Base-by-base conservation (phyloP, 495 filamentous ascomycete species). In the Penicillium macrosclerotiorum region DNA sequence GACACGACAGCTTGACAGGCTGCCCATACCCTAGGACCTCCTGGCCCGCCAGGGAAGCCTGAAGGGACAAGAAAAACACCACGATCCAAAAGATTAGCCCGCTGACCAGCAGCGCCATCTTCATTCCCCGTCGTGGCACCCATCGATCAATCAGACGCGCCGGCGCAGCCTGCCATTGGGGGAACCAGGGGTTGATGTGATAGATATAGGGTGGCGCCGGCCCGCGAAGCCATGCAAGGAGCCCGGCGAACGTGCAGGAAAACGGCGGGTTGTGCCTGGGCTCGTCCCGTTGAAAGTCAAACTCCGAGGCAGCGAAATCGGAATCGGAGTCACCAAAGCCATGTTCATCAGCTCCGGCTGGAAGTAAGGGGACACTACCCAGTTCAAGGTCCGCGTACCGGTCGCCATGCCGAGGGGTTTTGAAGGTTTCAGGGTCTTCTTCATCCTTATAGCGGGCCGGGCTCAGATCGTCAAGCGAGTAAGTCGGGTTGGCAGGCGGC, bases 71-170 rank as follows among this genome's bases (percentile, higher is more conserved):
- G 13, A 81, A 64, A 49, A 90, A 92, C 2, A 79, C 71, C 8
- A 81, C 54, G 1, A 86, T 69, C 88, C 88, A 92, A 39, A 80
- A 29, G 2, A 76, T 65, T 33, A 85, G 67, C 37, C 72, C 84
- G 8, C 56, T 58, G 3, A 80, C 57, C 26, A 87, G 64, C 3
- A 81, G 59, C 8, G 65, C 58, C 6, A 79, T 54, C 36, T 79
- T 74, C 30, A 79, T 74, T n/a, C 35, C 68, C 31, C 54, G 67
- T 26, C 65, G 74, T 16, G 84, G 85, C 12, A 85, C 62, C 29
- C 70, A 73, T 26, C 64, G 74, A 35, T 83, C 73, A 32, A 90
- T 59, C 9, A 88, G 54, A 22, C 70, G 67, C 52, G 78, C 67
- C 0, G 86, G 86, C 29, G 75, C 74, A 49, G 79, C 72, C 60